Percentiles rank a stretch among this genome's conserved stretches.
Evolutionary conservation across 768 basidiomycete species (phyloP).

Genomic region (Xerocomus brunneocitrinus): DNA sequence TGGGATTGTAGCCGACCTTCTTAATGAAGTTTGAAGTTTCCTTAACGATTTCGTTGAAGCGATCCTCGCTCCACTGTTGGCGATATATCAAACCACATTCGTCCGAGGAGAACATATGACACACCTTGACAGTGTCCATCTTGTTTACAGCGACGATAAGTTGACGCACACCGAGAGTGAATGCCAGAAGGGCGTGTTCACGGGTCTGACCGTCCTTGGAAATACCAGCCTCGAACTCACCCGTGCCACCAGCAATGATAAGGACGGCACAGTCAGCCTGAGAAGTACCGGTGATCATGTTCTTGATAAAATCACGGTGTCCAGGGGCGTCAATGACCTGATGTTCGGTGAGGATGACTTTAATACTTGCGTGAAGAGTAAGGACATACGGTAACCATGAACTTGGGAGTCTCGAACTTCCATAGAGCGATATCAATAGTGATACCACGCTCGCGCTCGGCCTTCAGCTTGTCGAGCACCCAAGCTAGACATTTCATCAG

Average conservation of each 20-base stretch:
- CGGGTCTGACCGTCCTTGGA: conserved; percentile 99
- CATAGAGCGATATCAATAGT: conserved; percentile 99
- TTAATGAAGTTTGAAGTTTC: conserved; percentile 97
- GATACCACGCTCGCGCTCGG: conserved; percentile 99
- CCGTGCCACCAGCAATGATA: conserved; percentile 98
- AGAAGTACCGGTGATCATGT: conserved; percentile 99
- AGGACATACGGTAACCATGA: conserved; percentile 76
- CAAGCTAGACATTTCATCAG: conserved; percentile 61
- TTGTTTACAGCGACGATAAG: conserved; percentile 99
- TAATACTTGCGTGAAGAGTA: background rate
- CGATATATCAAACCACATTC: conserved; percentile 1
- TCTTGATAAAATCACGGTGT: conserved; percentile 99
- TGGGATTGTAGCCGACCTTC: conserved; percentile 99
- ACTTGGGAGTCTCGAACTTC: conserved; percentile 99
- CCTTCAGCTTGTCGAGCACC: conserved; percentile 99
- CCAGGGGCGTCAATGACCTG: conserved; percentile 99
- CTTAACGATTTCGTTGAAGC: conserved; percentile 99
- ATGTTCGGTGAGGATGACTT: conserved; percentile 7
- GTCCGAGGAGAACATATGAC: conserved; percentile 8
- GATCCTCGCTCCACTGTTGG: conserved; percentile 92
- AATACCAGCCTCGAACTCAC: conserved; percentile 99
- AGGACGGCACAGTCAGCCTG: conserved; percentile 99
- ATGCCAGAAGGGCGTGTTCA: conserved; percentile 99
- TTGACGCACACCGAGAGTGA: conserved; percentile 99
- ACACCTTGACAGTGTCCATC: conserved; percentile 98